A percentile compares a stretch with the other conserved stretches of the same genome.
Evolutionary conservation across 1,139 yeast genomes (phyloP).

Genomic region (Debaryomyces nepalensis): DNA sequence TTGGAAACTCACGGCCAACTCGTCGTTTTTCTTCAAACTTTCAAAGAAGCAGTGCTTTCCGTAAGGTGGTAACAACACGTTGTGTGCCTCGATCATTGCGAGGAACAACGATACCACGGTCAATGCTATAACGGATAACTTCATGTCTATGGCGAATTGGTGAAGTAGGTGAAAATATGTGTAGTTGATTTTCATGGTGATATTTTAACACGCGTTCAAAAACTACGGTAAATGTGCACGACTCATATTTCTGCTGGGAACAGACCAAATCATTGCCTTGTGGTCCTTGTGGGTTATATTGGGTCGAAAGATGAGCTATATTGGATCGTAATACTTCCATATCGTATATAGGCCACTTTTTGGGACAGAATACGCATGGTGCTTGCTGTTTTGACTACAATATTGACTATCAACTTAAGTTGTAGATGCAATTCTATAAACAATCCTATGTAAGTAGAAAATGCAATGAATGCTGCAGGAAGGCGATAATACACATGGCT

Average conservation of each 20-base stretch:
- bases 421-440: conserved; percentile 11
- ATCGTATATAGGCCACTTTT: too few relatives aligned
- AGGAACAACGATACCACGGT: conserved; percentile 13
- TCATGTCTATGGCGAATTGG: conserved; percentile 7
- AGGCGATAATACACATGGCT: background rate
- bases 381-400: too few relatives aligned
- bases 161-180: background rate
- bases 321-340: too few relatives aligned
- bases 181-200: conserved; percentile 7
- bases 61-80: conserved; percentile 79
- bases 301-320: background rate
- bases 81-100: conserved; percentile 60
- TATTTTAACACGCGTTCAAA: conserved; percentile 15
- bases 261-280: background rate
- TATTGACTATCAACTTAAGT: too few relatives aligned
- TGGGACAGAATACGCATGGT: too few relatives aligned
- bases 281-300: background rate
- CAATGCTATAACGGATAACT: conserved; percentile 7
- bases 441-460: conserved; percentile 8
- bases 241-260: background rate
- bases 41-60: conserved; percentile 92
- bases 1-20: conserved; percentile 87
- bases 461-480: conserved; percentile 7
- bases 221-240: conserved; percentile 7
- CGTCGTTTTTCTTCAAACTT: conserved; percentile 79